Conservation (phyloP, 352 stramenopile species). For the Pythium phragmitis region DNA sequence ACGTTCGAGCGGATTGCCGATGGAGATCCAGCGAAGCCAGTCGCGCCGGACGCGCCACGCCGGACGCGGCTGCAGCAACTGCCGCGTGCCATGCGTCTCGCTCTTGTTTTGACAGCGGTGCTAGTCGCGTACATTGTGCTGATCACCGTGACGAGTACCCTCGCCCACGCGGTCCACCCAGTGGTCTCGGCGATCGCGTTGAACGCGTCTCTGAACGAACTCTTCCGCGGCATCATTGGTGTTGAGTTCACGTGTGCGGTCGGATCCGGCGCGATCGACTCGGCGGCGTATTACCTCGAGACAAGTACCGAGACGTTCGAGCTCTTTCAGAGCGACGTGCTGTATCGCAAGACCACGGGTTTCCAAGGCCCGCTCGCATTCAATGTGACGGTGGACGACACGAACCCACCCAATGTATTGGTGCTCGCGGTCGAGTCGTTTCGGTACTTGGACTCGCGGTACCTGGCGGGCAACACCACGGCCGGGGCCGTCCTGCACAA, state of each 20-base stretch:
- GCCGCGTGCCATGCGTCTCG: not conserved
- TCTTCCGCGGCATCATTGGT: constrained; percentile 11
- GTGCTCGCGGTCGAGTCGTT: constrained; percentile 57
- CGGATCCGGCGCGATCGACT: not conserved
- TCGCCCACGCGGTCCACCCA: not conserved
- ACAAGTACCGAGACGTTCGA: constrained; percentile 41
- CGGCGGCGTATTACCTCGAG: constrained; percentile 34
- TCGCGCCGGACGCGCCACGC: too few relatives aligned
- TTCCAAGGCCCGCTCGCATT: constrained; percentile 49
- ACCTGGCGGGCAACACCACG: constrained; percentile 38
- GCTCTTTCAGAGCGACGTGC: constrained; percentile 33
- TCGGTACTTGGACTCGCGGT: constrained; percentile 52
- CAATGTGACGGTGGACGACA: constrained; percentile 33
- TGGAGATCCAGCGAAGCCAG: too few relatives aligned
- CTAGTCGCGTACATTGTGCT: not conserved
- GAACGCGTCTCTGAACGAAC: constrained; percentile 22
- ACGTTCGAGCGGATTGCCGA: too few relatives aligned
- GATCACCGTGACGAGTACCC: not conserved
- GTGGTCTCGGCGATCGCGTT: constrained; percentile 13
- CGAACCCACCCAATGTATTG: constrained; percentile 47
- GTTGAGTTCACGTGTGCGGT: not conserved
- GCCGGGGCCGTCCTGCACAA: constrained; percentile 6
- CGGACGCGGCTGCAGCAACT: not conserved
- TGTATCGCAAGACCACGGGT: constrained; percentile 36
- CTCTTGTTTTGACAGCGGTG: not conserved